These are phyloP conservation scores for Pseudopyricularia javanii DNA, from an alignment of 2,329 filamentous ascomycete genomes.

Conservation along the genomic window DNA sequence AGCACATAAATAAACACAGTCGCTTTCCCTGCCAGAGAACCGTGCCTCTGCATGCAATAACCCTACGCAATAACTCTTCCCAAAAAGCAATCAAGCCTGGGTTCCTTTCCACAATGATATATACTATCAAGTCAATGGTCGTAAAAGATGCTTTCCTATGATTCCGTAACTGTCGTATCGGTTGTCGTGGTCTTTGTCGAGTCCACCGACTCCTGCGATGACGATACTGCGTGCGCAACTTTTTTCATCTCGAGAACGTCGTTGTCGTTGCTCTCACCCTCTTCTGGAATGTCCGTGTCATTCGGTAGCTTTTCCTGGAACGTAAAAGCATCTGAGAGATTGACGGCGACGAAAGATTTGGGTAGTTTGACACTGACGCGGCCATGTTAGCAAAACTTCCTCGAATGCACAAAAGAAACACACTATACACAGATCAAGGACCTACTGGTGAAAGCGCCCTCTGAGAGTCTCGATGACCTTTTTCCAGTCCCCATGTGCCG, in stretches of 20 bases:
- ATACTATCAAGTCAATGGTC: not conserved
- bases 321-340: conserved; percentile 49
- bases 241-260: conserved; percentile 36
- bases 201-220: not conserved
- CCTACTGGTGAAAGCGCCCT: conserved; percentile 89
- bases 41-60: not conserved
- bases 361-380: conserved; percentile 46
- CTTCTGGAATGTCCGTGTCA: conserved; percentile 18
- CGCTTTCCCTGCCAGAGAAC: not conserved
- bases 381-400: not conserved
- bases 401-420: not conserved
- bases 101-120: no score
- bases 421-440: conserved; percentile 7
- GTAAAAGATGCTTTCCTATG: not conserved
- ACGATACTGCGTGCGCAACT: conserved; percentile 8
- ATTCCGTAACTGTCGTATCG: not conserved
- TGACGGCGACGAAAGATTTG: conserved; percentile 54
- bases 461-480: conserved; percentile 90
- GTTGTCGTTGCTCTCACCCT: conserved; percentile 5
- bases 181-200: not conserved
- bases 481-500: conserved; percentile 89
- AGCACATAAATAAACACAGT: not conserved
- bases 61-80: no score
- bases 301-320: conserved; percentile 43
- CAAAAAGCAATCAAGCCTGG: no score